Percentiles rank a stretch among this genome's conserved stretches.
These are phyloP conservation scores for Sporisorium iseilematis-ciliati DNA, from an alignment of 1,284 basidiomycete species.

Conservation along the genomic window DNA sequence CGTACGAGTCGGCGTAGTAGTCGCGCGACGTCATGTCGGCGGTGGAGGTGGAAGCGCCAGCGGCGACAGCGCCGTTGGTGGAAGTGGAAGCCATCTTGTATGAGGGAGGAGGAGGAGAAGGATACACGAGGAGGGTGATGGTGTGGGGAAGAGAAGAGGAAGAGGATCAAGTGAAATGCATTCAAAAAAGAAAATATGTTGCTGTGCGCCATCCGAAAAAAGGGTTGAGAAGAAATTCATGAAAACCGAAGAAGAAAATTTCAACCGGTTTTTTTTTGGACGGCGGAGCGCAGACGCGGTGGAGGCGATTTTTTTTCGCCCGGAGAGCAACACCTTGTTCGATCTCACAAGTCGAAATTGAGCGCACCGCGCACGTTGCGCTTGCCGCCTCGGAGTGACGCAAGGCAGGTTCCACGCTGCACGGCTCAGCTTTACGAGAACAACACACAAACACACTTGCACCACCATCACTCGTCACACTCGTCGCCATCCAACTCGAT, in stretches of 20 bases:
- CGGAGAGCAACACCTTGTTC: neutral
- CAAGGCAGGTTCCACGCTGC: conserved; percentile 5
- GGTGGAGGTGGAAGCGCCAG: conserved; percentile 35
- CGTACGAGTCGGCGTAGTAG: conserved; percentile 70
- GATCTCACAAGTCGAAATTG: conserved; percentile 12
- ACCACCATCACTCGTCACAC: neutral
- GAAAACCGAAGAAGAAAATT: conserved; percentile 12
- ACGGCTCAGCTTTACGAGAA: conserved; percentile 8
- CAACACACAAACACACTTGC: conserved; percentile 6
- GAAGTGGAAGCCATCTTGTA: conserved; percentile 56
- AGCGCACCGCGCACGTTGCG: too few relatives aligned
- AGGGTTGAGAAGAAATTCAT: conserved; percentile 6
- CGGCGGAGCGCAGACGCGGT: too few relatives aligned
- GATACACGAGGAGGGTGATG: neutral
- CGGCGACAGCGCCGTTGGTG: conserved; percentile 38
- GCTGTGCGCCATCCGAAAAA: neutral
- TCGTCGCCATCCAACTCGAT: conserved; percentile 8
- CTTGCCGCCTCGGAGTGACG: conserved; percentile 4
- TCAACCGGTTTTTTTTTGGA: too few relatives aligned
- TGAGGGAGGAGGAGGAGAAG: neutral
- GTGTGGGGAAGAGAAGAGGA: neutral
- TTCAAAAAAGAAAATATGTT: neutral
- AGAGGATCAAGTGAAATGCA: neutral
- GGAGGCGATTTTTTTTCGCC: too few relatives aligned
- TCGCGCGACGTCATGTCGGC: conserved; percentile 65